Conservation (phyloP, 768 basidiomycete species). For the Lentinula lateritia region DNA sequence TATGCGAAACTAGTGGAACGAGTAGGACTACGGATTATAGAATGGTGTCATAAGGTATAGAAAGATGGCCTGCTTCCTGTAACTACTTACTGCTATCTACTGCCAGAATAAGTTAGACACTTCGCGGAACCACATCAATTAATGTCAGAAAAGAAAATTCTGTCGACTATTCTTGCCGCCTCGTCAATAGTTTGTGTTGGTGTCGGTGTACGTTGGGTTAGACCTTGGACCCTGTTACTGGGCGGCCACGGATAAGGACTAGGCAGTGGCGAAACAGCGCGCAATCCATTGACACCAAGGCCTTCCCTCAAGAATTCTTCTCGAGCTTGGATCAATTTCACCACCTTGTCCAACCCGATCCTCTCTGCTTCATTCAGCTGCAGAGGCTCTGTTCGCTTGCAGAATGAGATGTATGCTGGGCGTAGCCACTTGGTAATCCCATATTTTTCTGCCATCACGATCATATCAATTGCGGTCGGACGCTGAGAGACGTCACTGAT, state of each 20-base stretch:
- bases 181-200: background rate
- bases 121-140: background rate
- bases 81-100: background rate
- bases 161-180: background rate
- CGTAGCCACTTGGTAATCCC: constrained; percentile 3
- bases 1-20: constrained; percentile 4
- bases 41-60: constrained; percentile 5
- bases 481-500: background rate
- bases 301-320: constrained; percentile 1
- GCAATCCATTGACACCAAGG: background rate
- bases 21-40: constrained; percentile 3
- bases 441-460: constrained; percentile 2
- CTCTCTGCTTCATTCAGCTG: background rate
- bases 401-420: constrained; percentile 2
- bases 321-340: constrained; percentile 2
- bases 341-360: constrained; percentile 3
- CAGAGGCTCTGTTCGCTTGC: background rate
- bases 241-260: constrained; percentile 1
- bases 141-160: background rate
- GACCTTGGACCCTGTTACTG: background rate
- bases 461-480: background rate
- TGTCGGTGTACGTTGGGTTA: background rate
- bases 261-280: background rate
- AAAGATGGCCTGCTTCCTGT: background rate
- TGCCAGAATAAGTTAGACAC: background rate